Evolutionary conservation across 441 rosid genomes (phyloP), one percentile per base, ranked within the genome.

Genomic region (Populus tomentosa): DNA sequence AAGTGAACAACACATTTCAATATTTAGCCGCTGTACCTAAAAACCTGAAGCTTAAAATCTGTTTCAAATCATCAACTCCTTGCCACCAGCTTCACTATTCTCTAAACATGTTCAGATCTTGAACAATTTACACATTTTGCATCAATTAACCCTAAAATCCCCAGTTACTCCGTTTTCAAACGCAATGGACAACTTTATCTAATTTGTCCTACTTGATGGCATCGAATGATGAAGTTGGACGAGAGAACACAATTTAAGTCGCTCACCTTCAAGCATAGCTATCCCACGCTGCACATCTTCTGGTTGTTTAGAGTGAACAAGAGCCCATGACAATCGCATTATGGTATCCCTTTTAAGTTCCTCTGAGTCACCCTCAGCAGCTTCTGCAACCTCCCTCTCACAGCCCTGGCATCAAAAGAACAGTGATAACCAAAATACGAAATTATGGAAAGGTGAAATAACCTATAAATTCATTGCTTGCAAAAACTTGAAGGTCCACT

Each of bases 271-370:
- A 82, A 95, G 94, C 98, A 95, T 92, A 61, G 93, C 98, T 33
- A 89, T 91, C 66, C 98, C 99, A 3, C 98, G 97, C 78, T 92
- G 97, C 72, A 91, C 92, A 79, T 95, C 95, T 81, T 92, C 97
- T 4, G 82, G 56, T 71, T 86, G 90, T 76, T 81, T 87, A 13
- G 99, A 95, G 84, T 95, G 99, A 80, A 91, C 97, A 21, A 95
- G 97, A 33, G 97, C 95, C 99, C 99, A 95, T 1, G 99, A 95
- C 75, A 95, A 87, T 21, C 98, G 80, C 97, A 93, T 95, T 11
- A 95, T 73, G 80, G 90, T 83, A 18, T 93, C 95, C 28, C 74
- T 90, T 86, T 88, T 90, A 64, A 74, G 73, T 26, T 87, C 92
- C 73, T 91, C 89, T 0, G 90, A 81, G 63, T 83, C 90, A 70